Percentiles rank a stretch among this genome's conserved stretches.
Evolutionary conservation across 148 eudicot genomes (phyloP).

Genomic region (Persicaria tinctoria): DNA sequence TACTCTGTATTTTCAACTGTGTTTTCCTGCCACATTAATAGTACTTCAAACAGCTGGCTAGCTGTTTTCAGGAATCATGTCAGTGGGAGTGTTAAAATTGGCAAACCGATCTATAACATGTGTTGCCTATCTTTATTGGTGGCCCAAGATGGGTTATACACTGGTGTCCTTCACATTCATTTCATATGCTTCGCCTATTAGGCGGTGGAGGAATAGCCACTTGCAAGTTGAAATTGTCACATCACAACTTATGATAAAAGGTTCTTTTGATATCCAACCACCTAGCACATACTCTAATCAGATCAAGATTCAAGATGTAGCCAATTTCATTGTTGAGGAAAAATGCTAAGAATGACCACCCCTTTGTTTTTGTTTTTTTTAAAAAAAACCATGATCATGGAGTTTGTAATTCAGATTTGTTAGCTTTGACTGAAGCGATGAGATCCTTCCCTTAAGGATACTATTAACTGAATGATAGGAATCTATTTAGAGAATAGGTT

Average conservation of each 20-base stretch:
- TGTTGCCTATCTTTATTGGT: background rate
- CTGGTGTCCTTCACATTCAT: background rate
- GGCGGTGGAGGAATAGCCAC: background rate
- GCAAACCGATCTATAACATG: background rate
- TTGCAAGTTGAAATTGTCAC: background rate
- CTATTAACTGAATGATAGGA: too few species aligned
- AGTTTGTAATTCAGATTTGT: background rate
- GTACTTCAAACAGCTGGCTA: conserved; percentile 3
- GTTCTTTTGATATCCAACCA: background rate
- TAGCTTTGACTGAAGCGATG: background rate
- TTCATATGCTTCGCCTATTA: background rate
- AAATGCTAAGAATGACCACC: background rate
- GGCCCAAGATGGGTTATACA: background rate
- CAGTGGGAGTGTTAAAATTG: background rate
- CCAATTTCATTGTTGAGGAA: background rate
- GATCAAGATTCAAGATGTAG: background rate
- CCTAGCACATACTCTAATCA: background rate
- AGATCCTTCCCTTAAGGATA: background rate
- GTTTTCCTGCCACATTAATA: background rate
- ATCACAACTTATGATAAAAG: background rate
- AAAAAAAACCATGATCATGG: too few species aligned
- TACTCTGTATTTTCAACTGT: background rate
- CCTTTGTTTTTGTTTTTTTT: background rate
- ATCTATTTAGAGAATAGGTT: too few species aligned
- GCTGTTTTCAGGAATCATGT: background rate